A percentile compares a stretch with the other conserved stretches of the same genome.
phyloP scores from a whole-genome alignment of 2,329 filamentous ascomycete species.

The Hypocreales sp. region DNA sequence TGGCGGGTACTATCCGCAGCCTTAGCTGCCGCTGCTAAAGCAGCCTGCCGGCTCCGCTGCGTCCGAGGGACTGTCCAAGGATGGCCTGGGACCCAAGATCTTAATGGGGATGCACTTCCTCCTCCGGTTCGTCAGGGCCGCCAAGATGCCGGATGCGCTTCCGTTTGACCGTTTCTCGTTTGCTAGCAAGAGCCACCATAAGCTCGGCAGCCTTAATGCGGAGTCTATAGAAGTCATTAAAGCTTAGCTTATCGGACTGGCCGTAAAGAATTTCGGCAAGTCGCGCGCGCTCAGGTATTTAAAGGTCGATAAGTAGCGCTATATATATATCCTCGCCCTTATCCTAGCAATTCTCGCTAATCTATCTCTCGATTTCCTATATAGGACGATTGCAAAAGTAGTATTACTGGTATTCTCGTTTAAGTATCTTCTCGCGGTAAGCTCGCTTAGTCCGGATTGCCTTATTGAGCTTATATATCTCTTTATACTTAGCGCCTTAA shows the following conservation, averaged over 20 bases:
- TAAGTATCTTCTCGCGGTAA: slow-evolving; percentile 4
- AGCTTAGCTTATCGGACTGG: not conserved
- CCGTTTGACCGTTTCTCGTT: slow-evolving; percentile 23
- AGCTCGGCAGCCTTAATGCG: not conserved
- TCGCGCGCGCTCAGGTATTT: not conserved
- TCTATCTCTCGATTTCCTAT: slow-evolving; percentile 10
- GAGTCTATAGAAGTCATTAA: not conserved
- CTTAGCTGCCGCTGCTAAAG: too few species aligned
- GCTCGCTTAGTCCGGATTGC: slow-evolving; percentile 7
- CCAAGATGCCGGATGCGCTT: too few species aligned
- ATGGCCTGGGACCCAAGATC: too few species aligned
- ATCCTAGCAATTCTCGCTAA: slow-evolving; percentile 7
- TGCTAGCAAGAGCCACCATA: not conserved
- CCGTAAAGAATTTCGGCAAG: not conserved
- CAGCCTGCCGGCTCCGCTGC: too few species aligned
- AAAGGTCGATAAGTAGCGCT: not conserved
- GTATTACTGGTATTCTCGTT: slow-evolving; percentile 8
- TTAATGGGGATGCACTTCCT: too few species aligned
- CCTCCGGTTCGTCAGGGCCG: too few species aligned
- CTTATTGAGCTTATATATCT: slow-evolving; percentile 7
- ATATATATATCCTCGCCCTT: slow-evolving; percentile 39
- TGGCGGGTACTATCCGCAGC: too few species aligned
- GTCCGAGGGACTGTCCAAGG: too few species aligned
- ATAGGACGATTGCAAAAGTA: slow-evolving; percentile 10
- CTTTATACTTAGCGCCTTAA: slow-evolving; percentile 7